Evolutionary conservation across 495 filamentous ascomycete genomes (phyloP).

Genomic region (Alectoria sarmentosa): DNA sequence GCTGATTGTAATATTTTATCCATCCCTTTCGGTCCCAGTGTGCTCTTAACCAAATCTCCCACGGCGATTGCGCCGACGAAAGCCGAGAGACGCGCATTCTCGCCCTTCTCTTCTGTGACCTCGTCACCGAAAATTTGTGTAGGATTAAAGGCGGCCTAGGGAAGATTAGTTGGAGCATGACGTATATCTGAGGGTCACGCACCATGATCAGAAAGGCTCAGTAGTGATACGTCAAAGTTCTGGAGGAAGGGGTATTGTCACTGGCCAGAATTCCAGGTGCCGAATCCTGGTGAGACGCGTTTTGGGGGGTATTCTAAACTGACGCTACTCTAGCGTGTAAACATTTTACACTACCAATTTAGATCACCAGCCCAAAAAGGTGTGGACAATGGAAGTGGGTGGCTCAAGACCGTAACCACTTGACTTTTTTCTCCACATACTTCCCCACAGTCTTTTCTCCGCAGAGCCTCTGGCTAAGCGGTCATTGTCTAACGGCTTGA

Average conservation of each 20-base stretch:
- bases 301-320: neutral
- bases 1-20: slow-evolving; percentile 99
- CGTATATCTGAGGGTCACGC: neutral
- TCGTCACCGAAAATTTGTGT: slow-evolving; percentile 98
- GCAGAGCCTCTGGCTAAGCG: neutral
- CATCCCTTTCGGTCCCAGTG: slow-evolving; percentile 96
- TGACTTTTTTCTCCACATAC: neutral
- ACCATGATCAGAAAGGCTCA: slow-evolving; percentile 10
- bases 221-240: neutral
- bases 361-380: too few relatives aligned
- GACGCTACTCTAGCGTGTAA: neutral
- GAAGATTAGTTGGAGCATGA: slow-evolving; percentile 1
- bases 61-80: slow-evolving; percentile 98
- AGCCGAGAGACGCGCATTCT: slow-evolving; percentile 95
- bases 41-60: slow-evolving; percentile 94
- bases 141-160: slow-evolving; percentile 52
- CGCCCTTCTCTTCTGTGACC: slow-evolving; percentile 95
- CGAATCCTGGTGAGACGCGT: neutral
- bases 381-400: too few relatives aligned
- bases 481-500: neutral
- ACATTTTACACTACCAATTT: neutral
- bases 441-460: neutral
- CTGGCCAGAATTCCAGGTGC: neutral
- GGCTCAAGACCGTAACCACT: neutral
- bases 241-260: neutral